Percentiles rank a stretch among this genome's conserved stretches.
Conservation (phyloP, 164 flowering plant species). For the Vitis rupestris region DNA sequence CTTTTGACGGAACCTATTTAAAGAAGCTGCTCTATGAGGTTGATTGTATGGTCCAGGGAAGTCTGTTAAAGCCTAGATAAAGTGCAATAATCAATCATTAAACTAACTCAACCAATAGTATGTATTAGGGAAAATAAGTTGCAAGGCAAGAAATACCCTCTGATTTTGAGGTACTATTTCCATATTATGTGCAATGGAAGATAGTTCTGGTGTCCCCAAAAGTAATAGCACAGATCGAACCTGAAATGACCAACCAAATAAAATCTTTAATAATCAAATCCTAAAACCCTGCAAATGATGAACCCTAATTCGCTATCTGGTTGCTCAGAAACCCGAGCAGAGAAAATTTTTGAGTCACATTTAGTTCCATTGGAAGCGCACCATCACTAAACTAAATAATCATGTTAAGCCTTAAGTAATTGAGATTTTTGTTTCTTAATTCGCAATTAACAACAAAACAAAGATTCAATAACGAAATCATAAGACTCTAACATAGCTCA, state of each 20-base stretch:
- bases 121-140: not conserved
- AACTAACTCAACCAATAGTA: not conserved
- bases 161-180: conserved; percentile 30
- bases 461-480: too few relatives aligned
- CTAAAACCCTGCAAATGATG: not conserved
- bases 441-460: too few relatives aligned
- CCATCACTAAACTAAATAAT: too few relatives aligned
- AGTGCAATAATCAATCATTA: not conserved
- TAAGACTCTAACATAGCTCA: not conserved
- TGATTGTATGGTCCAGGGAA: conserved; percentile 33
- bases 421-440: too few relatives aligned
- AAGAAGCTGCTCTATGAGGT: conserved; percentile 66
- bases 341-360: not conserved
- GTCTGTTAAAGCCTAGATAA: conserved; percentile 32
- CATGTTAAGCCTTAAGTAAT: too few relatives aligned
- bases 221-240: conserved; percentile 69
- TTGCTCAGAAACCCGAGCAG: not conserved
- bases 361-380: too few relatives aligned
- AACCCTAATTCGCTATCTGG: too few relatives aligned
- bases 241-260: conserved; percentile 27
- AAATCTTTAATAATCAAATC: not conserved
- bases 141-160: conserved; percentile 33
- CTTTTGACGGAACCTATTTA: conserved; percentile 67
- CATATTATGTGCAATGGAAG: conserved; percentile 23
- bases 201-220: conserved; percentile 64